Conservation (phyloP, 768 basidiomycete species). For the Suillus variegatus region DNA sequence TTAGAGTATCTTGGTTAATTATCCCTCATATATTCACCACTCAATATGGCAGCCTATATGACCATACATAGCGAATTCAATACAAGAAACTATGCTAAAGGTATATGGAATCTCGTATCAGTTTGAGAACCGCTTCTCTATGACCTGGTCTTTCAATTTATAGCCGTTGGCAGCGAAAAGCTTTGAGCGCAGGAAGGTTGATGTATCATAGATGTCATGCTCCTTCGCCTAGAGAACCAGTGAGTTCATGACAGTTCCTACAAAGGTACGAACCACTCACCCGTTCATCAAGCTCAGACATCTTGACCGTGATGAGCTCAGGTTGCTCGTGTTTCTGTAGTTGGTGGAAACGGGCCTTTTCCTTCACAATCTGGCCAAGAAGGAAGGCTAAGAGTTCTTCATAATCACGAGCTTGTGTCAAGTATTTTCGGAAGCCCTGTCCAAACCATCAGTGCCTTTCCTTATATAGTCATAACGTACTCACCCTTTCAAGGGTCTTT, state of each 20-base stretch:
- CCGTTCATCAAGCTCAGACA: slow-evolving; percentile 83
- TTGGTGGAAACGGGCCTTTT: slow-evolving; percentile 84
- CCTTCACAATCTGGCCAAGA: slow-evolving; percentile 91
- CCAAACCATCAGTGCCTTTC: slow-evolving; percentile 16
- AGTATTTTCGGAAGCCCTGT: slow-evolving; percentile 96
- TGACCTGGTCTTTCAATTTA: slow-evolving; percentile 58
- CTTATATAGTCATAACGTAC: background rate
- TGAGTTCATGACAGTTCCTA: slow-evolving; percentile 13
- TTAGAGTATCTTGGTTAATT: slow-evolving; percentile 22
- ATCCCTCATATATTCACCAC: slow-evolving; percentile 33
- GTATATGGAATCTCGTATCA: slow-evolving; percentile 15
- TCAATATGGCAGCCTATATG: slow-evolving; percentile 20
- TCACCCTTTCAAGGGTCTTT: slow-evolving; percentile 91
- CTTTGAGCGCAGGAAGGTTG: slow-evolving; percentile 82
- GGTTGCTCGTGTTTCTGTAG: slow-evolving; percentile 78
- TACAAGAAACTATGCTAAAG: slow-evolving; percentile 9
- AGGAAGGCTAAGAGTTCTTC: slow-evolving; percentile 95
- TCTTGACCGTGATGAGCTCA: slow-evolving; percentile 69
- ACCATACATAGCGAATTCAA: slow-evolving; percentile 18
- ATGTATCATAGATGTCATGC: slow-evolving; percentile 91
- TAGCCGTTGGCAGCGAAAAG: slow-evolving; percentile 92
- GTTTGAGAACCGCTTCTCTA: slow-evolving; percentile 73
- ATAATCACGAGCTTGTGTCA: slow-evolving; percentile 93
- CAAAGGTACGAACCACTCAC: slow-evolving; percentile 44
- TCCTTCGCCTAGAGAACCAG: slow-evolving; percentile 75